These are phyloP conservation scores for Plectosphaerella sp. DNA, from an alignment of 2,329 filamentous ascomycete genomes.

Conservation along the genomic window DNA sequence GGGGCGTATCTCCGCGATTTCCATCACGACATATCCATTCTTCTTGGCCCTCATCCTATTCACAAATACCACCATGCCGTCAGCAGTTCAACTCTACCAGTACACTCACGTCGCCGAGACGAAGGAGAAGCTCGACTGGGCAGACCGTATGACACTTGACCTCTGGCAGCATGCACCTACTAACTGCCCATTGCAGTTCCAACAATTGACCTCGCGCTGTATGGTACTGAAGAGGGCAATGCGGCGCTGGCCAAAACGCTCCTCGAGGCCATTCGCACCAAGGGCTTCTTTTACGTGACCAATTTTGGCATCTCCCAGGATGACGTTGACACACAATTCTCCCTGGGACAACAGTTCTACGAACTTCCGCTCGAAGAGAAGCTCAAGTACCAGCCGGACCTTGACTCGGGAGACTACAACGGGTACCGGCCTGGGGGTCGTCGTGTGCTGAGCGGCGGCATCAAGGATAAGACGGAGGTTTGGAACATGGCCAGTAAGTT, in stretches of 20 bases:
- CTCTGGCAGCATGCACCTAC: conserved; percentile 3
- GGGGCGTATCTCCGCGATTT: too few relatives aligned
- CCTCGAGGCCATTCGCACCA: conserved; percentile 27
- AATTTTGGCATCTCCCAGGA: conserved; percentile 58
- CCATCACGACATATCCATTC: too few relatives aligned
- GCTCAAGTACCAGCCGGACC: conserved; percentile 45
- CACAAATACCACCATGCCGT: conserved; percentile 20
- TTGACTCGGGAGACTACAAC: conserved; percentile 50
- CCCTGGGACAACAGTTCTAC: conserved; percentile 51
- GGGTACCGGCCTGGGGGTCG: conserved; percentile 46
- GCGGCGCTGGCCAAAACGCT: conserved; percentile 19
- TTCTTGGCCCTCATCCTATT: too few relatives aligned
- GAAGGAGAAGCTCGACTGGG: conserved; percentile 30
- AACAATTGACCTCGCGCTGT: conserved; percentile 26
- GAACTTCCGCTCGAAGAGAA: conserved; percentile 54
- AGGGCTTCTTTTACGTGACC: conserved; percentile 54
- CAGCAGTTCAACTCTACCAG: conserved; percentile 24
- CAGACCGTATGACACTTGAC: conserved; percentile 19
- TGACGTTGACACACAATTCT: conserved; percentile 54
- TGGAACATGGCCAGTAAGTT: conserved; percentile 32
- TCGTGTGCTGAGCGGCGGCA: conserved; percentile 25
- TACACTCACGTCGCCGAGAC: conserved; percentile 30
- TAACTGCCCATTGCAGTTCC: conserved; percentile 16
- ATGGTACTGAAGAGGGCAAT: conserved; percentile 25
- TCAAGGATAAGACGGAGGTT: conserved; percentile 32